These are phyloP conservation scores for Solanum clarkiae DNA, from an alignment of 257 asterid genomes.

Conservation along the genomic window DNA sequence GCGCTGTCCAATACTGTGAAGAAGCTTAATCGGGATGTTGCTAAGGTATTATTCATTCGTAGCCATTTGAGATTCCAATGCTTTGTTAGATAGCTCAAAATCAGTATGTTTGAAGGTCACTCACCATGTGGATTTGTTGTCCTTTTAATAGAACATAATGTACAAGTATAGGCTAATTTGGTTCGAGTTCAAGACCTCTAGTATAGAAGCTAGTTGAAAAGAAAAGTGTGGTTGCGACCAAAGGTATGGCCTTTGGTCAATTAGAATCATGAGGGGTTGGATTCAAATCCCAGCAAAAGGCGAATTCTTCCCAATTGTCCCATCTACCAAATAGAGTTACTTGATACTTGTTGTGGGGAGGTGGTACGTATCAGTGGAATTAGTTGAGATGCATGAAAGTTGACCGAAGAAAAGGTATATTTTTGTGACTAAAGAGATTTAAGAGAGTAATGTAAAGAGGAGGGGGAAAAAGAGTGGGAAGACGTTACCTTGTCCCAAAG, in stretches of 20 bases:
- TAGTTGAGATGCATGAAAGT: no score
- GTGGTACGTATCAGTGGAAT: no score
- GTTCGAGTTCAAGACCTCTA: not conserved
- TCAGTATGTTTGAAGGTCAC: not conserved
- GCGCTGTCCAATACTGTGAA: slow-evolving; percentile 19
- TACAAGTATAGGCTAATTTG: not conserved
- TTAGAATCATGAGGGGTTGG: no score
- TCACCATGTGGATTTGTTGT: not conserved
- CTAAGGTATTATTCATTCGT: slow-evolving; percentile 12
- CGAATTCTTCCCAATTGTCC: no score
- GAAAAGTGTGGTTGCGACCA: not conserved
- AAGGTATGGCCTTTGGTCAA: no score
- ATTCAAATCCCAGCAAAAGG: no score
- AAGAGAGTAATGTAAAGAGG: not conserved
- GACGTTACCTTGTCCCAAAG: not conserved
- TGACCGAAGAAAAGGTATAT: no score
- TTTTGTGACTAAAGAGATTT: not conserved
- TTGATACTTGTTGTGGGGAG: no score
- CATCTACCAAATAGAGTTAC: no score
- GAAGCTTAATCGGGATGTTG: slow-evolving; percentile 38
- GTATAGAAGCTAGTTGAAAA: not conserved
- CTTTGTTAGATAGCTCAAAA: not conserved
- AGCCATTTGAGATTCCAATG: not conserved
- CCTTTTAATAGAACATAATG: not conserved
- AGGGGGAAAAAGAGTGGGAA: not conserved